Conservation (phyloP, 495 filamentous ascomycete species). For the Hyaloscypha finlandica region DNA sequence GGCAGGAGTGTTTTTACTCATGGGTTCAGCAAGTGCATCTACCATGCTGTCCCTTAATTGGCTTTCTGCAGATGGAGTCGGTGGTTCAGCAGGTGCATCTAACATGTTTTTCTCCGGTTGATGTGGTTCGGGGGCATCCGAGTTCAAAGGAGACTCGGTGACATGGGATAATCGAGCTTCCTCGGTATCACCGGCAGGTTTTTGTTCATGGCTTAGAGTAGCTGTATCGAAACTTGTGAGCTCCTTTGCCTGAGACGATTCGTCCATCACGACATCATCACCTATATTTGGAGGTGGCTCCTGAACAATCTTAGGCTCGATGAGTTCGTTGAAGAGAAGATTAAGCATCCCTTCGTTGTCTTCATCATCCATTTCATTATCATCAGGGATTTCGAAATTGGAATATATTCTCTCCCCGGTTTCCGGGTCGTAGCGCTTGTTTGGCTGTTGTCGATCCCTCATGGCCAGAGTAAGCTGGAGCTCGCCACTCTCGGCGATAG, state of each 20-base stretch:
- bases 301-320: constrained; percentile 61
- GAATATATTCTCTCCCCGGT: constrained; percentile 61
- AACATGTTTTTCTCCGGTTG: background rate
- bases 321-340: constrained; percentile 56
- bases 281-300: constrained; percentile 33
- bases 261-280: constrained; percentile 11
- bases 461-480: constrained; percentile 67
- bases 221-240: background rate
- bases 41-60: background rate
- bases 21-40: background rate
- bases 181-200: constrained; percentile 37
- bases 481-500: constrained; percentile 44
- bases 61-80: background rate
- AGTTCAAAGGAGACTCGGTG: constrained; percentile 29
- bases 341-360: constrained; percentile 56
- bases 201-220: constrained; percentile 31
- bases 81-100: background rate
- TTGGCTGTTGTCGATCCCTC: constrained; percentile 59
- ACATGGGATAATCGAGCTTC: constrained; percentile 44
- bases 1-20: background rate
- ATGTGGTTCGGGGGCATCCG: constrained; percentile 18
- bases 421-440: constrained; percentile 50
- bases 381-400: constrained; percentile 68
- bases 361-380: constrained; percentile 50
- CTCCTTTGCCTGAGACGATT: constrained; percentile 14